Base-by-base conservation (phyloP, 768 basidiomycete genomes). In the Leccinum boreale region DNA sequence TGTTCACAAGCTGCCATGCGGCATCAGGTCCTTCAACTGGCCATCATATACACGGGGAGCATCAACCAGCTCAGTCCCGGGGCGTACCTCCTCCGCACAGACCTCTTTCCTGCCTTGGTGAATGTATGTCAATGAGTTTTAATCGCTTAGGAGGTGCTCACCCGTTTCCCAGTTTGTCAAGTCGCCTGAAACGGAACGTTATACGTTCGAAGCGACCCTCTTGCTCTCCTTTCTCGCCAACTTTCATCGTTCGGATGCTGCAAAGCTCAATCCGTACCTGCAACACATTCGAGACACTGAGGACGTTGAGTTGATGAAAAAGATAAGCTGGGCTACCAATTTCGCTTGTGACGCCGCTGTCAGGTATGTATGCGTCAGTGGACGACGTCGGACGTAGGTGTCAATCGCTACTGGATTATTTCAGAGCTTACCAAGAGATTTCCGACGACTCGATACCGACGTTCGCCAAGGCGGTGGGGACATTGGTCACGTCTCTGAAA, bases 201-300 rank as follows among this genome's bases (percentile, higher is more conserved):
- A 73, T 65, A 78, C 84, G 1, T 84, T 86, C 55, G 86, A 87
- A 64, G 82, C 84, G 1, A 71, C 78, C 1, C 72, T 88, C 6
- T 72, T 89, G 7, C 76, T 88, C n/a, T 76, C 82, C 11, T 70
- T 87, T 33, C 78, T 90, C 3, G 83, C 83, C 53, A 87, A 87
- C 63, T 90, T 84, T 66, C 88, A 89, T 67, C 86, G 84, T 64
- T 85, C 85, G 0, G 86, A 87, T 64, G 85, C 85, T 10, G 82
- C 85, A 10, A 85, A 80, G 60, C 77, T 87, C 39, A 90, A 90
- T 67, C 82, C 82, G 1, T 89, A 86, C 65, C 74, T 88, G 9
- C 79, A 79, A 24, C 74, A 75, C 26, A 81, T 89, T 26, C 72
- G 72, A 35, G 76, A 78, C 35, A 78, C 76, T 0, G 62, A 70